Base-by-base conservation (phyloP, 306 rosid species). In the Quillaja saponaria region DNA sequence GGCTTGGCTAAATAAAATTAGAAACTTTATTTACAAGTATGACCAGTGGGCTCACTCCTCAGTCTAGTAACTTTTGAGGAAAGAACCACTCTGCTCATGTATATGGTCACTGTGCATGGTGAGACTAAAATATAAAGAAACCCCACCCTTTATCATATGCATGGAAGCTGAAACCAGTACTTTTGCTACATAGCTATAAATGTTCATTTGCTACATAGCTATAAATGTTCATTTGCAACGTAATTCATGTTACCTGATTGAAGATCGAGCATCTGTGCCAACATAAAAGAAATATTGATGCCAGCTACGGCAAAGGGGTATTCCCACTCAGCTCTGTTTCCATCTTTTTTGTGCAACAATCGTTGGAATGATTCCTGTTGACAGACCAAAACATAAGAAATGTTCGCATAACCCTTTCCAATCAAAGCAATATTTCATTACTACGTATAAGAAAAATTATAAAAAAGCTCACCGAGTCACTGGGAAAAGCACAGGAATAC, bases 281-380 rank as follows among this genome's bases (percentile, higher is more conserved):
- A 77, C 86, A 89, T 82, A 64, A 89, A 92, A 34, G 96, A 92
- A 64, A 92, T 78, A 65, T 92, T 92, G 77, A 92, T 84, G 63
- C 99, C 99, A 50, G 96, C 95, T 10, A 88, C 94, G 8, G 99
- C 96, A 69, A 92, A 92, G 35, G 96, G 99, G 73, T 92, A 92
- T 76, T 92, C 99, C 99, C 96, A 92, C 49, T 84, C 96, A n/a
- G 94, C 96, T 80, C 99, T 76, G 25, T 34, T 71, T 78, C 99
- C 99, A 66, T 89, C 96, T 77, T 71, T 76, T 59, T 89, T 92
- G 72, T 71, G 74, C 83, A 92, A 78, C 77, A 92, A 66, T 40
- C 94, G 83, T 49, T 78, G 85, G 78, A 92, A 92, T 39, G 95
- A 82, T 61, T 76, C 99, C 99, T 92, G 64, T 76, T 50, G 7